Evolutionary conservation across 768 basidiomycete species (phyloP).

Genomic region (Rhizopogon vulgaris): DNA sequence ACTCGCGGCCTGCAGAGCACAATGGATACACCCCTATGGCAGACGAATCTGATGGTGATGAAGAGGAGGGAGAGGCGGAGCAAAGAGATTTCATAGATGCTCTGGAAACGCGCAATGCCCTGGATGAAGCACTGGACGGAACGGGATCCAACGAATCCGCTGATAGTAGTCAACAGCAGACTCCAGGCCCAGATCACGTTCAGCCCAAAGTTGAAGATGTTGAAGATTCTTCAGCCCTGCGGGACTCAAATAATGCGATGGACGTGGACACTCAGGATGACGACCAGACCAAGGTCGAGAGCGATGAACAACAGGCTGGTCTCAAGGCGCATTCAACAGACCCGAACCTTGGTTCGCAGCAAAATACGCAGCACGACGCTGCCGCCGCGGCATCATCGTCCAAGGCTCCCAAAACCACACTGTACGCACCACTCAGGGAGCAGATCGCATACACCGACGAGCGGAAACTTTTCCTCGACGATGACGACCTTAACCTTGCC

Average conservation of each 20-base stretch:
- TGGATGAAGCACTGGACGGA: constrained; percentile 55
- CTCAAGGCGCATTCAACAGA: constrained; percentile 54
- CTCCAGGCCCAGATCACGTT: constrained; percentile 21
- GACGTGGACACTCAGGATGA: constrained; percentile 28
- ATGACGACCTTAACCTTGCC: constrained; percentile 45
- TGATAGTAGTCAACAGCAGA: constrained; percentile 31
- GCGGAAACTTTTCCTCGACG: constrained; percentile 47
- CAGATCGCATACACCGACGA: constrained; percentile 41
- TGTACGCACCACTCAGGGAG: constrained; percentile 56
- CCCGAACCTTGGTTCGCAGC: constrained; percentile 41
- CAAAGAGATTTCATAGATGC: constrained; percentile 50
- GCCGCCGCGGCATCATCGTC: constrained; percentile 25
- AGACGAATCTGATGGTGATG: constrained; percentile 48
- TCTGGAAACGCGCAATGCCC: constrained; percentile 44
- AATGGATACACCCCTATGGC: constrained; percentile 8
- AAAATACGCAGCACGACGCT: constrained; percentile 32
- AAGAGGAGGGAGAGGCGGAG: constrained; percentile 54
- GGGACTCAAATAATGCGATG: constrained; percentile 23
- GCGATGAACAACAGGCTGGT: constrained; percentile 22
- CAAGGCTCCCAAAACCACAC: constrained; percentile 33
- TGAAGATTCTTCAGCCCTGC: constrained; percentile 46
- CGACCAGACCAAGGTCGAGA: constrained; percentile 21
- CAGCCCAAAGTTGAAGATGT: constrained; percentile 50
- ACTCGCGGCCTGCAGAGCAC: constrained; percentile 11
- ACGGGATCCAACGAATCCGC: constrained; percentile 25